Evolutionary conservation across 345 rosid genomes (phyloP).

Genomic region (Citrus cavaleriei): DNA sequence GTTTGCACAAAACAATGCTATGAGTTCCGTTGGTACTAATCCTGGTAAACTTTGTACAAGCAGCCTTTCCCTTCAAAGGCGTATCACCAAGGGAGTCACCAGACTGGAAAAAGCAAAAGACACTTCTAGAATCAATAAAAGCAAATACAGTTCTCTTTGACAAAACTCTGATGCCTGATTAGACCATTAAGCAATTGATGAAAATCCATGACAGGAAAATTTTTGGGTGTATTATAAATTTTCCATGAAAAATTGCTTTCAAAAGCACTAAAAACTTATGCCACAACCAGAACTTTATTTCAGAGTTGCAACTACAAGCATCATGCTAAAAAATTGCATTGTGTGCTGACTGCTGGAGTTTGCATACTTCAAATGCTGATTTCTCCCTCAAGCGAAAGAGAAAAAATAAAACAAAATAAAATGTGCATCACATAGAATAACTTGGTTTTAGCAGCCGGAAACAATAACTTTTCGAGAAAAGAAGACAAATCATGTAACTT

Average conservation of each 20-base stretch:
- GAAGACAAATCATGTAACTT: neutral
- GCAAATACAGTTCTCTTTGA: neutral
- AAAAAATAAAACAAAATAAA: neutral
- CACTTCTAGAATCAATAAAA: slow-evolving; percentile 6
- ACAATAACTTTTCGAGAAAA: neutral
- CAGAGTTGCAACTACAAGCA: neutral
- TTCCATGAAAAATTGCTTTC: neutral
- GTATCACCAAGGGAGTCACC: slow-evolving; percentile 35
- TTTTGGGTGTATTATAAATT: neutral
- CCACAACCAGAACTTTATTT: neutral
- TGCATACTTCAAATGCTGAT: neutral
- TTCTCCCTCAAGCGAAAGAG: neutral
- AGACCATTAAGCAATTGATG: neutral
- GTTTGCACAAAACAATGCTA: slow-evolving; percentile 86
- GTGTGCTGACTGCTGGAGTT: neutral
- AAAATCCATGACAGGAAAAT: neutral
- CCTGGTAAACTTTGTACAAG: slow-evolving; percentile 85
- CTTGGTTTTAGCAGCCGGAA: neutral
- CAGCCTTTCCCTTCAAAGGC: slow-evolving; percentile 61
- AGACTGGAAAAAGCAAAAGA: slow-evolving; percentile 37
- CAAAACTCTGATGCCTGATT: neutral
- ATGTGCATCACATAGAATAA: neutral
- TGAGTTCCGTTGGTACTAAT: slow-evolving; percentile 72
- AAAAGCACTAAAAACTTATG: neutral
- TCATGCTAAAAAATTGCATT: neutral